Evolutionary conservation across 1,139 yeast species (phyloP), one percentile per base, ranked within the genome.

Genomic region (Nakaseomyces glabratus): DNA sequence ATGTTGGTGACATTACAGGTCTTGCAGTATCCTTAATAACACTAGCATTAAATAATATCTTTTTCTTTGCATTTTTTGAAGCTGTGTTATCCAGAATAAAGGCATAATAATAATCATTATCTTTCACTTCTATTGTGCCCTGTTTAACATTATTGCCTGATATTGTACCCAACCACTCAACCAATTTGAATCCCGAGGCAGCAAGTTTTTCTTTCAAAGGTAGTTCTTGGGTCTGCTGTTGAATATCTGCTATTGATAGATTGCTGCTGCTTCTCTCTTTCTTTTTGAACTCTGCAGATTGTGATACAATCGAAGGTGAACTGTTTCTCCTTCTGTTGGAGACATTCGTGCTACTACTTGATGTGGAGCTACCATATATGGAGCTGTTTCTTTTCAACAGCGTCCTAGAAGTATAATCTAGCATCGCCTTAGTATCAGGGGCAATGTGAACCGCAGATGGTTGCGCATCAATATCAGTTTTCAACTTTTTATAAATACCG

Each of bases 61-160:
- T 82, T 59, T 90, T 90, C 35, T 88, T 76, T 15, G 77, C 81
- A 29, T 80, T 84, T 51, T 84, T 85, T 24, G 95, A 80, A 47
- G 88, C 85, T 1, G 95, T 81, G 57, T 90, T 90, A 58, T 90
- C 97, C 55, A 90, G 80, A 12, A 90, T 80, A 53, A 90, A 80
- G 0, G 96, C 97, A 61, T 73, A 82, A 54, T 77, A 71, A 8
- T 76, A 78, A 24, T 62, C 62, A 15, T 61, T 64, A 21, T 63
- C 62, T 2, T 58, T 55, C 2, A 79, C 79, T 14, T 66, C 68
- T 42, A 78, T 66, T 23, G 68, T 64, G 1, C 93, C 94, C 38
- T 73, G 76, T 33, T 70, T 70, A 51, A 76, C 58, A 44, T 75
- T 77, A 43, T 74, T 76, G 1, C 69, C 71, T n/a, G 52, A 45